Base-by-base conservation (phyloP, 257 asterid species). In the Nicotiana tomentosiformis region DNA sequence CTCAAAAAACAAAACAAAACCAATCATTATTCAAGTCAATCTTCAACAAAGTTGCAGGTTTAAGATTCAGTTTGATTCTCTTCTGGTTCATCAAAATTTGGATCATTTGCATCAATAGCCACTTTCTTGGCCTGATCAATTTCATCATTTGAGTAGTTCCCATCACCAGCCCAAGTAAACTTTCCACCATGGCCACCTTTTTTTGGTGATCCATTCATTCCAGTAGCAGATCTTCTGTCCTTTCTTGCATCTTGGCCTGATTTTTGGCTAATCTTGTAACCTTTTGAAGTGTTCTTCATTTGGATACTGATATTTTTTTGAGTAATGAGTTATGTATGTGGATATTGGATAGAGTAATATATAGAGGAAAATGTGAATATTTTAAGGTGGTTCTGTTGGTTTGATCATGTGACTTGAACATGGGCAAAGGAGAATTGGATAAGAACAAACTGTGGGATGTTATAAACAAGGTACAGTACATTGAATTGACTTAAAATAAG, bases 111-210 rank as follows among this genome's bases (percentile, higher is more conserved):
- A 77, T 91, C 95, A 58, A 90, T 17, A 51, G 85, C 88, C 29
- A 6, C 89, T 81, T 87, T 87, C 65, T 61, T 87, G 81, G 69
- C 23, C 82, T 66, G 74, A 0, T 90, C 91, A 1, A 93, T 86
- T 87, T 92, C 95, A 11, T 77, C 95, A 10, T 68, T 76, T 0
- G 95, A 94, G 88, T 85, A 26, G 30, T 32, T 29, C 1, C 93
- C 97, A 68, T 91, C 97, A 76, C 98, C 98, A 55, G 88, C 86
- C 98, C 97, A 94, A 4, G 98, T 94, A 88, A 87, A 94, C 86
- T 91, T 94, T 20, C 98, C 98, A 16, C 98, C 98, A 2, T 89
- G 92, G 35, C 98, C 98, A 4, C 97, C 93, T 87, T 94, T 94
- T 91, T 94, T 94, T 12, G 97, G 95, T 49, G 97, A 93, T 69